Evolutionary conservation across 805 yeast species (phyloP), one percentile per base, ranked within the genome.

Genomic region (Teunomyces barrocoloradensis): DNA sequence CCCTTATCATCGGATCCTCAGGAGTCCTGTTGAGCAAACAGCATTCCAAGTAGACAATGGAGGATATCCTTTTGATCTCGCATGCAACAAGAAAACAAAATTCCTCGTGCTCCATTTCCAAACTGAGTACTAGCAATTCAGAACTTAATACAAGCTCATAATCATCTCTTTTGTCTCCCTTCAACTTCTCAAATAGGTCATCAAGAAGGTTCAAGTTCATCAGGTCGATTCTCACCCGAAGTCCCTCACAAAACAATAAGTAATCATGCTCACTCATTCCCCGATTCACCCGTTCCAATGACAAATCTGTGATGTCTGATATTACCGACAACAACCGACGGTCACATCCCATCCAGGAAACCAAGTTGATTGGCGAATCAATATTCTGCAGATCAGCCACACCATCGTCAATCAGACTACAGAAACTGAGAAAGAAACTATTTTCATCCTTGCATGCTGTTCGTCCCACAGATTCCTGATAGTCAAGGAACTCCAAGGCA

Each of bases 311-410:
- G 29, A 65, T 63, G 35, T 65, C 68, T 6, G 66, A 54, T 11
- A 66, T 57, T 6, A 60, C 52, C 30, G 55, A 53, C 2, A 65
- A 43, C 38, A 66, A 49, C 6, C 50, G 42, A 35, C 53, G 49
- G 36, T 64, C 65, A 45, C 70, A 64, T 12, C 70, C 71, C 60
- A 62, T 63, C 71, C 71, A 66, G 23, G 65, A 54, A 5, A 50
- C 54, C 30, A 53, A 36, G 35, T 43, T 45, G 10, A 62, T 56
- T 11, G 49, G 40, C 13, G 30, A 29, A 23, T 37, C 13, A 13
- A 37, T 37, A 21, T 37, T 37, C 40, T 37, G 40, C 23, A 21
- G 28, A 12, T 43, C 40, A 3, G 6, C 13, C 4, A 23, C 43
- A 11, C 36, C 43, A 9, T 13, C 18, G 11, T 39, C 25, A 12